Evolutionary conservation across 129 eudicot species (phyloP).

Genomic region (Tagetes patula): DNA sequence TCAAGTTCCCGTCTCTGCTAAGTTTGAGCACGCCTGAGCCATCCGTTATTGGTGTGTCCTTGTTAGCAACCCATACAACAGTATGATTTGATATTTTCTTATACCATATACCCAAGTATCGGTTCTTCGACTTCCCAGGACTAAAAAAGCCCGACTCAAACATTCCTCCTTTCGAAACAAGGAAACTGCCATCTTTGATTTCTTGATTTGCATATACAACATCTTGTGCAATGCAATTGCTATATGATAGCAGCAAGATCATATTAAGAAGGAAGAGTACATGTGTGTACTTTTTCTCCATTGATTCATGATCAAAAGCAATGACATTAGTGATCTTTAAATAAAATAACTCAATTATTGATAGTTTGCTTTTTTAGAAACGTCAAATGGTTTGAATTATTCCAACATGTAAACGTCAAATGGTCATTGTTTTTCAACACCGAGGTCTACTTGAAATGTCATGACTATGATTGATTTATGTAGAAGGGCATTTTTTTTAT

Average conservation of each 20-base stretch:
- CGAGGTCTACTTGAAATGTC: no score
- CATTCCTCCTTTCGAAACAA: conserved; percentile 5
- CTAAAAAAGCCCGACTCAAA: conserved; percentile 29
- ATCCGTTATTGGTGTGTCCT: conserved; percentile 16
- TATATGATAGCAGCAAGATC: neutral
- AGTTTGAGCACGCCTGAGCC: conserved; percentile 9
- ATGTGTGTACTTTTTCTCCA: neutral
- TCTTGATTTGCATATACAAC: conserved; percentile 4
- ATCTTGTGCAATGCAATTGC: neutral
- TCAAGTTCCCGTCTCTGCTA: neutral
- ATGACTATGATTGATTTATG: no score
- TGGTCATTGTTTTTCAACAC: no score
- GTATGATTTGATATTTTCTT: conserved; percentile 24
- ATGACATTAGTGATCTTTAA: no score
- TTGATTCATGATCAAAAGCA: neutral
- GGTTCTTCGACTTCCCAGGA: conserved; percentile 4
- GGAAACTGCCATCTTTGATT: conserved; percentile 23
- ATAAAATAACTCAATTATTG: no score
- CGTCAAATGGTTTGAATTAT: no score
- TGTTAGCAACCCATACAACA: conserved; percentile 27
- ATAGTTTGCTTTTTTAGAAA: no score
- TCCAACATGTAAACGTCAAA: no score
- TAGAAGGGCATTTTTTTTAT: no score
- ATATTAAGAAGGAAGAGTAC: neutral
- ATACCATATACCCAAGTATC: conserved; percentile 32